Evolutionary conservation across 495 filamentous ascomycete genomes (phyloP).

Genomic region (Hyaloscypha hepaticicola): DNA sequence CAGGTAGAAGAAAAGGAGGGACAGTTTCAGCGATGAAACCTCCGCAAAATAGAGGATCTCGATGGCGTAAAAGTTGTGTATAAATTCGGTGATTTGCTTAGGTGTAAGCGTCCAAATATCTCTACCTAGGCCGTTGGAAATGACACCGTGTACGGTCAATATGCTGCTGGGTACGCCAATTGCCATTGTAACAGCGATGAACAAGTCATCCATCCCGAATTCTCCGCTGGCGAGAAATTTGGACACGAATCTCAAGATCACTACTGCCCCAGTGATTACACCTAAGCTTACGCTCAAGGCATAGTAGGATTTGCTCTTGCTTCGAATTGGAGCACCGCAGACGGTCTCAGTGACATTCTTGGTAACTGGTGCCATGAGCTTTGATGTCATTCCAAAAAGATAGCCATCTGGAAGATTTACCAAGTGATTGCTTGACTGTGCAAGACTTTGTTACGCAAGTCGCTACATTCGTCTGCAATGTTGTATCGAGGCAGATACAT

Average conservation of each 20-base stretch:
- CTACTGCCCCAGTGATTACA: conserved; percentile 9
- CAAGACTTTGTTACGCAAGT: conserved; percentile 33
- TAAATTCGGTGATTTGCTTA: conserved; percentile 30
- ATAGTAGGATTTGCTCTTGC: conserved; percentile 7
- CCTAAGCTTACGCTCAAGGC: conserved; percentile 16
- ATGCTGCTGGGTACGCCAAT: conserved; percentile 21
- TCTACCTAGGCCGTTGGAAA: conserved; percentile 32
- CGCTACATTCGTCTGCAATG: conserved; percentile 31
- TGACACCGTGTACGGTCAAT: conserved; percentile 18
- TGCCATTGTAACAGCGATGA: conserved; percentile 10
- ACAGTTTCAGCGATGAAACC: conserved; percentile 36
- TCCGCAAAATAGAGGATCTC: conserved; percentile 34
- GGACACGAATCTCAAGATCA: conserved; percentile 21
- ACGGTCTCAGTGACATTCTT: conserved; percentile 23
- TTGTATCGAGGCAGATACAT: conserved; percentile 35
- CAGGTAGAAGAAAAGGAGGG: conserved; percentile 40
- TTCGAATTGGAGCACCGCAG: conserved; percentile 25
- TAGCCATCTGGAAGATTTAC: conserved; percentile 24
- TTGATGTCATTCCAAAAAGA: neutral
- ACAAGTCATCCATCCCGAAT: conserved; percentile 24
- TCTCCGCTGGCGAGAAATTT: conserved; percentile 10
- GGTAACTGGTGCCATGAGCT: conserved; percentile 8
- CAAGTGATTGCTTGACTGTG: conserved; percentile 34
- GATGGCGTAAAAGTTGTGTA: conserved; percentile 28
- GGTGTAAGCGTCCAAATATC: conserved; percentile 38